These are phyloP conservation scores for Bryoerythrophyllum caledonicum DNA, from an alignment of 225 moss, liverwort and hornwort genomes.

Conservation along the genomic window DNA sequence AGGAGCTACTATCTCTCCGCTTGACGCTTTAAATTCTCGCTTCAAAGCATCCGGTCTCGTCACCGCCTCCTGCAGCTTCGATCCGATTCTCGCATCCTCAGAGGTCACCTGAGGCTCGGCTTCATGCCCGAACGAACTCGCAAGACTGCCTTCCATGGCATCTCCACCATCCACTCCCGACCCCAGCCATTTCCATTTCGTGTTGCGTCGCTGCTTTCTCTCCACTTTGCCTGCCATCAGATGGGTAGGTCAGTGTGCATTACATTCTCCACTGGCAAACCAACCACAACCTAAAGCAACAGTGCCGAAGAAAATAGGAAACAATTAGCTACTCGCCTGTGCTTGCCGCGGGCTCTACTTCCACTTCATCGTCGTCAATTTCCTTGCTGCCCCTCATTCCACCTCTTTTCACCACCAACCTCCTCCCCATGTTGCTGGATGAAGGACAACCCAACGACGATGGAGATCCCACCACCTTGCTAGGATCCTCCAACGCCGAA, in stretches of 20 bases:
- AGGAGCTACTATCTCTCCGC: conserved; percentile 36
- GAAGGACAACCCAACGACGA: conserved; percentile 74
- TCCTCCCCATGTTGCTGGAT: conserved; percentile 51
- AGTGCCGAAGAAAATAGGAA: background rate
- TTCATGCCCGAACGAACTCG: conserved; percentile 32
- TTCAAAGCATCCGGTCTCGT: conserved; percentile 29
- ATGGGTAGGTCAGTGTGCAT: background rate
- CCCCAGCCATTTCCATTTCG: conserved; percentile 78
- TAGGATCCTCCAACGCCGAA: conserved; percentile 46
- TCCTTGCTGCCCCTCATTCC: conserved; percentile 51
- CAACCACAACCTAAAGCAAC: background rate
- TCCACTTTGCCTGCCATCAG: conserved; percentile 54
- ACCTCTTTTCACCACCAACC: conserved; percentile 47
- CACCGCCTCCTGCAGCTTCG: conserved; percentile 25
- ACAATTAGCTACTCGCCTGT: conserved; percentile 42
- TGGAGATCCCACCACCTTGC: conserved; percentile 61
- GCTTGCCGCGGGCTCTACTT: conserved; percentile 37
- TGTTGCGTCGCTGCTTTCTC: conserved; percentile 62
- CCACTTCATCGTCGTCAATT: conserved; percentile 34
- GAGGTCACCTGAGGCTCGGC: conserved; percentile 38
- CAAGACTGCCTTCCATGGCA: conserved; percentile 50
- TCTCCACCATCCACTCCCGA: conserved; percentile 50
- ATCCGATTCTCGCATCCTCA: conserved; percentile 31
- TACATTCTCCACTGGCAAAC: conserved; percentile 16
- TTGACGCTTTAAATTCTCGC: conserved; percentile 26